A percentile compares a stretch with the other conserved stretches of the same genome.
phyloP scores from a whole-genome alignment of 2,329 filamentous ascomycete genomes.

The Lasiodiplodia citricola region DNA sequence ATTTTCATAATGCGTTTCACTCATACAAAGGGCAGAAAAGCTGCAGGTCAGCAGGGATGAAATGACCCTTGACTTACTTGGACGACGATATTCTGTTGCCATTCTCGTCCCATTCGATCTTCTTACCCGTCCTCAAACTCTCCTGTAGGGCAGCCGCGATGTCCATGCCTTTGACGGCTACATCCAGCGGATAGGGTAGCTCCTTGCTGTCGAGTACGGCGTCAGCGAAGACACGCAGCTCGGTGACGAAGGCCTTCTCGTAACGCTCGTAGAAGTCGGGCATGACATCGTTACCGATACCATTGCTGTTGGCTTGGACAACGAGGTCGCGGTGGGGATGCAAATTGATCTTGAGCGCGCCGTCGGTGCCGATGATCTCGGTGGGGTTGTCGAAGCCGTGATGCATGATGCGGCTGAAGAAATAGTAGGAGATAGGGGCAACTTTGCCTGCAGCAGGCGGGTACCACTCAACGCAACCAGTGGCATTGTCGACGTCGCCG shows the following conservation, averaged over 20 bases:
- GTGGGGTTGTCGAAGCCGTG: slow-evolving; percentile 53
- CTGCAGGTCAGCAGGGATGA: background rate
- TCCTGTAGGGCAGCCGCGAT: slow-evolving; percentile 21
- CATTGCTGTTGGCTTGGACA: slow-evolving; percentile 10
- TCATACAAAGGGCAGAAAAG: background rate
- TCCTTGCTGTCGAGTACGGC: slow-evolving; percentile 12
- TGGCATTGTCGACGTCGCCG: slow-evolving; percentile 52
- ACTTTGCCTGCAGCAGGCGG: slow-evolving; percentile 27
- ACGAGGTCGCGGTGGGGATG: slow-evolving; percentile 24
- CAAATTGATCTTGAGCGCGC: slow-evolving; percentile 25
- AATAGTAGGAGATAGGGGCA: slow-evolving; percentile 52
- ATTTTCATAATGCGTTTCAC: background rate
- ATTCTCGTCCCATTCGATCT: slow-evolving; percentile 23
- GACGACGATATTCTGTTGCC: slow-evolving; percentile 8
- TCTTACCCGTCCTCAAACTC: slow-evolving; percentile 24
- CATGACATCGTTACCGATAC: slow-evolving; percentile 25
- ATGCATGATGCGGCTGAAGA: slow-evolving; percentile 50
- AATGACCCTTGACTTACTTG: slow-evolving; percentile 4
- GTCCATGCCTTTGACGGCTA: slow-evolving; percentile 25
- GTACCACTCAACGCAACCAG: slow-evolving; percentile 54
- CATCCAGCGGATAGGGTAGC: slow-evolving; percentile 14
- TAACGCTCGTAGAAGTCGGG: slow-evolving; percentile 27
- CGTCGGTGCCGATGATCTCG: slow-evolving; percentile 49
- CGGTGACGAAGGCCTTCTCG: slow-evolving; percentile 27
- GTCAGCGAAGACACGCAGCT: slow-evolving; percentile 23